These are phyloP conservation scores for Paraglomus occultum DNA, from an alignment of 192 early-diverging fungal genomes.

Conservation along the genomic window DNA sequence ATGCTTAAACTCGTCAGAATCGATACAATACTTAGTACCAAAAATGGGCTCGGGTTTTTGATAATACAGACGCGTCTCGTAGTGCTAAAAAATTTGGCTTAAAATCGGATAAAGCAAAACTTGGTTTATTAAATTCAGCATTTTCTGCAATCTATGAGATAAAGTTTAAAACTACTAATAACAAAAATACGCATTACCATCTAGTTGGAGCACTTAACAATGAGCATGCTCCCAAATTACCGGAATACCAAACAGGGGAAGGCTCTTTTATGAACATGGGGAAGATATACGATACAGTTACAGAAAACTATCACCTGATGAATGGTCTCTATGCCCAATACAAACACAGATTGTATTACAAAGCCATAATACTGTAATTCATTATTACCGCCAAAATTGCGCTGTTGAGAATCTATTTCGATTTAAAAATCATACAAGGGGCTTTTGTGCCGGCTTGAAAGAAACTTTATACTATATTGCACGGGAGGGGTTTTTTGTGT, in stretches of 20 bases:
- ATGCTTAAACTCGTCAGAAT: neutral
- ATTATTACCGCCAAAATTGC: too few relatives aligned
- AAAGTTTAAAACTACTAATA: constrained; percentile 22
- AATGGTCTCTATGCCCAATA: too few relatives aligned
- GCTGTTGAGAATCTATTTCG: too few relatives aligned
- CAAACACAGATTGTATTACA: too few relatives aligned
- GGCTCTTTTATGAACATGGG: constrained; percentile 6
- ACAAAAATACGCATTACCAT: constrained; percentile 5
- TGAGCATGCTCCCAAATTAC: constrained; percentile 8
- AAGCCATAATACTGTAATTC: too few relatives aligned
- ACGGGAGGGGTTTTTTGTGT: too few relatives aligned
- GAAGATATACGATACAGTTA: constrained; percentile 6
- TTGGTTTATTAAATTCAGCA: constrained; percentile 24
- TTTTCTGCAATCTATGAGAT: constrained; percentile 13
- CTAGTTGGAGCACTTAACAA: constrained; percentile 18
- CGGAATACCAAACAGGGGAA: constrained; percentile 4
- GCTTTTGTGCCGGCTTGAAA: too few relatives aligned
- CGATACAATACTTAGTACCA: constrained; percentile 14
- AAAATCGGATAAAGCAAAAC: constrained; percentile 8
- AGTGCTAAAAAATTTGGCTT: constrained; percentile 20
- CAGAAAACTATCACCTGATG: constrained; percentile 19
- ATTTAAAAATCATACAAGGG: too few relatives aligned
- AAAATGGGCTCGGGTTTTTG: constrained; percentile 18
- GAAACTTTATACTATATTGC: too few relatives aligned
- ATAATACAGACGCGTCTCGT: constrained; percentile 11